phyloP scores from a whole-genome alignment of 352 stramenopile species.

The Plasmopara viticola region DNA sequence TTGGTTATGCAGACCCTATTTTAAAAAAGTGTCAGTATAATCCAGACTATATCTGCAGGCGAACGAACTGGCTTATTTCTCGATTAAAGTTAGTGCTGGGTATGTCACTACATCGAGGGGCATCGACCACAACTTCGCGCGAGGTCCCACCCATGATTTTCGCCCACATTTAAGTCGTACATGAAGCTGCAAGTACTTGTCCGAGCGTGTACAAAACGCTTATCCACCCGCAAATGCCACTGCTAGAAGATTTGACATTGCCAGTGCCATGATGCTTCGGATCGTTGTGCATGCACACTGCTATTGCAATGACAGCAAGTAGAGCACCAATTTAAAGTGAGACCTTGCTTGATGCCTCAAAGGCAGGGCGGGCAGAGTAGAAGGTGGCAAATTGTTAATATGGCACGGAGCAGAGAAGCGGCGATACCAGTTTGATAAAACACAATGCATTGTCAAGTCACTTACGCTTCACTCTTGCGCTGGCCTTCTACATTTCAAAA shows the following conservation, averaged over 20 bases:
- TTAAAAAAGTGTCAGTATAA: no score
- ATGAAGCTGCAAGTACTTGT: constrained; percentile 69
- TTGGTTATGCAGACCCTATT: no score
- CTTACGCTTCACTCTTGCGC: no score
- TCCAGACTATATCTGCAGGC: no score
- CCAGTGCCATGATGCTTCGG: neutral
- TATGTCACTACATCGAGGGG: constrained; percentile 32
- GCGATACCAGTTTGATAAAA: no score
- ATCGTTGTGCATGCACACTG: neutral
- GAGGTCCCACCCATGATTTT: constrained; percentile 60
- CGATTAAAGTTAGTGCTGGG: constrained; percentile 16
- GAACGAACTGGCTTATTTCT: no score
- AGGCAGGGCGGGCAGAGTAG: neutral
- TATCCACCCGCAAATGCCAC: constrained; percentile 12
- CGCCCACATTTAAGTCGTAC: constrained; percentile 29
- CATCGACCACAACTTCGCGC: constrained; percentile 58
- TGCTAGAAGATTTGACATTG: constrained; percentile 1
- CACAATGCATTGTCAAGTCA: no score
- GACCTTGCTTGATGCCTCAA: neutral
- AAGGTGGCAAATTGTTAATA: neutral
- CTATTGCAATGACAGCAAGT: neutral
- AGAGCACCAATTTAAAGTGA: constrained; percentile 12
- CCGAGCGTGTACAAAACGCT: constrained; percentile 32
- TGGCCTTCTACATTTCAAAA: no score
- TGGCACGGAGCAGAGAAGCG: no score